A percentile compares a stretch with the other conserved stretches of the same genome.
phyloP scores from a whole-genome alignment of 2,329 filamentous ascomycete genomes.

The Lasiodiplodia citricola region DNA sequence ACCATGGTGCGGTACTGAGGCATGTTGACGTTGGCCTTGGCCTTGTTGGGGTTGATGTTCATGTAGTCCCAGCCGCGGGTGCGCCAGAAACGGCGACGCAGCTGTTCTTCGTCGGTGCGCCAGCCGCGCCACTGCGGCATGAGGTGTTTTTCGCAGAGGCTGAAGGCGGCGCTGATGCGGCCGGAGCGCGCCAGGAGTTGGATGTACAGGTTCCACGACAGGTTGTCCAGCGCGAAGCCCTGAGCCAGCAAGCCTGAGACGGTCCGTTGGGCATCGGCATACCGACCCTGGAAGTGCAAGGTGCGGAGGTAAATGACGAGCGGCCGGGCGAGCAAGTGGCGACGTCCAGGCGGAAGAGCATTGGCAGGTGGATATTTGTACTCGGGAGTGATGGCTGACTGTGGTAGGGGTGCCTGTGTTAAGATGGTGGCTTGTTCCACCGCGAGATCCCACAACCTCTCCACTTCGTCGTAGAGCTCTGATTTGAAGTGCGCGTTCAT shows the following conservation, averaged over 20 bases:
- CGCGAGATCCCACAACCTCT: constrained; percentile 69
- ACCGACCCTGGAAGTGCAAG: constrained; percentile 58
- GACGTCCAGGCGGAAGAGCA: constrained; percentile 42
- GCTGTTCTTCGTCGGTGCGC: constrained; percentile 41
- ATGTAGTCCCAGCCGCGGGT: constrained; percentile 36
- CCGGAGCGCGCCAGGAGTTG: constrained; percentile 67
- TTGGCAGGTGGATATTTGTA: neutral
- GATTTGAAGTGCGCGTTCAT: constrained; percentile 70
- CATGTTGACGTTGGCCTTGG: constrained; percentile 37
- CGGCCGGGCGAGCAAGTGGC: constrained; percentile 55
- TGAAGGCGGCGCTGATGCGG: constrained; percentile 70
- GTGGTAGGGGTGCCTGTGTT: constrained; percentile 36
- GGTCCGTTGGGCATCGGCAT: constrained; percentile 40
- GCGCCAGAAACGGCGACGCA: constrained; percentile 34
- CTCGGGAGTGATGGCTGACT: constrained; percentile 31
- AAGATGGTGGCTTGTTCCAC: constrained; percentile 41
- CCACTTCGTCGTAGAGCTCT: constrained; percentile 64
- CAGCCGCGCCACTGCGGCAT: constrained; percentile 83
- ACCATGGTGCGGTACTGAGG: constrained; percentile 53
- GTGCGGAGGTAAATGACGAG: constrained; percentile 60
- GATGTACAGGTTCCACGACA: constrained; percentile 82
- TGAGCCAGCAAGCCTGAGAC: constrained; percentile 62
- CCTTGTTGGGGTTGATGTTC: constrained; percentile 37
- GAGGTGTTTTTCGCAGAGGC: constrained; percentile 74
- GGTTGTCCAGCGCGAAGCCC: constrained; percentile 76